These are phyloP conservation scores for Lichtheimia corymbifera DNA, from an alignment of 371 early-diverging fungal species.

Conservation along the genomic window DNA sequence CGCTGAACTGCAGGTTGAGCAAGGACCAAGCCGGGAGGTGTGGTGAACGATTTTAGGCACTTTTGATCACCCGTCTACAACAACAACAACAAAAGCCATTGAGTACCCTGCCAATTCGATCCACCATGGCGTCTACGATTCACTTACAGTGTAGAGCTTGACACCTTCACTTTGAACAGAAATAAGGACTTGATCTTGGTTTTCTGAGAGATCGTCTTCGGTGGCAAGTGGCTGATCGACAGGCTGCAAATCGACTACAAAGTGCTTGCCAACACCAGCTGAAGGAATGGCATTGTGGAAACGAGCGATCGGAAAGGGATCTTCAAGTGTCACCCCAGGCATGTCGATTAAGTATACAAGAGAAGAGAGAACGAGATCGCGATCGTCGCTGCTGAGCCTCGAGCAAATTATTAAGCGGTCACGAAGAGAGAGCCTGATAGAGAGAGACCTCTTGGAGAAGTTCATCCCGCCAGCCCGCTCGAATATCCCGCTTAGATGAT, in stretches of 20 bases:
- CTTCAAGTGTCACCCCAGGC: conserved; percentile 60
- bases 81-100: neutral
- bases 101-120: neutral
- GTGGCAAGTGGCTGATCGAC: conserved; percentile 12
- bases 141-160: conserved; percentile 57
- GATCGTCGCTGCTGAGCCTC: too few relatives aligned
- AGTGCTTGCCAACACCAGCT: conserved; percentile 22
- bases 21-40: conserved; percentile 59
- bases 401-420: too few relatives aligned
- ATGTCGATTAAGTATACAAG: conserved; percentile 19
- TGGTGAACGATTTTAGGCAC: conserved; percentile 59
- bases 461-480: too few relatives aligned
- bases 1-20: conserved; percentile 51
- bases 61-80: conserved; percentile 59
- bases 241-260: conserved; percentile 41
- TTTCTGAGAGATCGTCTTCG: conserved; percentile 25
- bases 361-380: too few relatives aligned
- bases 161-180: conserved; percentile 64
- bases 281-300: conserved; percentile 49
- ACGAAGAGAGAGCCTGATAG: too few relatives aligned
- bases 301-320: conserved; percentile 59
- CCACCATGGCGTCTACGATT: neutral
- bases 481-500: too few relatives aligned
- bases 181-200: conserved; percentile 44
- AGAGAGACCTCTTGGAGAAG: too few relatives aligned